Conservation (phyloP, 2,329 filamentous ascomycete genomes). For the Scedosporium boydii region DNA sequence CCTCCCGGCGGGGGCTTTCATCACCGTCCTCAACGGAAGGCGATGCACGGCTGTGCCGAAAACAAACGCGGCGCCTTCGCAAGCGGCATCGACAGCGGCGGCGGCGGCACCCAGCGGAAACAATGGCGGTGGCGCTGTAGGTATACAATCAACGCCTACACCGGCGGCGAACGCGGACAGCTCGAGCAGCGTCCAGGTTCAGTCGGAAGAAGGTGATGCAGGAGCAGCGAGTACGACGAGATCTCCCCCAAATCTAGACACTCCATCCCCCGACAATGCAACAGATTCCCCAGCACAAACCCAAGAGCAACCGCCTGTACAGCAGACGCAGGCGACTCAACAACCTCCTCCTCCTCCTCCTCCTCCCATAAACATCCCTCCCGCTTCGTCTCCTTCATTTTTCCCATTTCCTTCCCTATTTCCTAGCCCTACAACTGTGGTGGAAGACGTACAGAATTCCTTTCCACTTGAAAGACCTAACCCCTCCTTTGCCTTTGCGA, state of each 20-base stretch:
- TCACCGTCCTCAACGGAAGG: slow-evolving; percentile 39
- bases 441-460: neutral
- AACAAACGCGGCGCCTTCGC: slow-evolving; percentile 10
- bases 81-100: slow-evolving; percentile 13
- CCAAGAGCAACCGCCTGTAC: neutral
- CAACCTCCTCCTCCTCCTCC: neutral
- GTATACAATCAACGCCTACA: neutral
- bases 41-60: slow-evolving; percentile 45
- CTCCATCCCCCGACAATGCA: neutral
- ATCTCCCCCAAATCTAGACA: slow-evolving; percentile 14
- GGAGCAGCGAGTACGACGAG: slow-evolving; percentile 27
- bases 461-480: too few relatives aligned
- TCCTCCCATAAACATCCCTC: slow-evolving; percentile 7
- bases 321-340: neutral
- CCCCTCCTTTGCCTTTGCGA: slow-evolving; percentile 14
- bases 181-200: neutral
- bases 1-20: slow-evolving; percentile 36
- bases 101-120: slow-evolving; percentile 6
- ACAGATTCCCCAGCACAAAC: neutral
- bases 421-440: neutral
- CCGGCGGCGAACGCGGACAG: neutral
- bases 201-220: neutral
- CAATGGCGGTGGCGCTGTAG: neutral
- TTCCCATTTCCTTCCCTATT: neutral
- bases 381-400: neutral